A percentile compares a stretch with the other conserved stretches of the same genome.
Conservation (phyloP, 2,329 filamentous ascomycete genomes). For the Stemphylium vesicarium region DNA sequence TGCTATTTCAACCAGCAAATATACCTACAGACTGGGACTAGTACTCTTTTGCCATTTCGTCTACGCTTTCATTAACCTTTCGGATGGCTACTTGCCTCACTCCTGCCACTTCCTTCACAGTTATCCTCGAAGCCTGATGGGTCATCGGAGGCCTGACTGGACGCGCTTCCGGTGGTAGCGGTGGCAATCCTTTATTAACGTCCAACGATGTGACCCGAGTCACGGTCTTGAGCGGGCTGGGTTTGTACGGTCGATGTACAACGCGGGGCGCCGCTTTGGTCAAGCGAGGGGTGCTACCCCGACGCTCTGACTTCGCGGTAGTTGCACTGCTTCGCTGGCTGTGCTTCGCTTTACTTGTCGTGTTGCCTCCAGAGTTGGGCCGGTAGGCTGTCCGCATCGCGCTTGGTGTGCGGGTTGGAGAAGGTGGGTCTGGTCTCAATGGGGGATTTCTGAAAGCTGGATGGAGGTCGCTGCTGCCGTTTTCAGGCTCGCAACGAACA, state of each 20-base stretch:
- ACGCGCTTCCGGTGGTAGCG: slow-evolving; percentile 8
- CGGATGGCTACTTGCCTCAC: no score
- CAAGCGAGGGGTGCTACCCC: not conserved
- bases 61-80: no score
- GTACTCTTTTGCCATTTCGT: no score
- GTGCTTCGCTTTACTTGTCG: not conserved
- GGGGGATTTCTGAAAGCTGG: not conserved
- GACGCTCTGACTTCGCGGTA: not conserved
- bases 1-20: no score
- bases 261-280: not conserved
- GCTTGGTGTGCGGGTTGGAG: not conserved
- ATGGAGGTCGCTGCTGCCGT: not conserved
- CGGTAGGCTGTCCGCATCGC: not conserved
- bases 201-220: not conserved
- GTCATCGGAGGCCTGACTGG: no score
- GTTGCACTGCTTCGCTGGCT: not conserved
- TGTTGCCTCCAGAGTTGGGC: not conserved
- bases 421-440: not conserved
- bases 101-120: no score
- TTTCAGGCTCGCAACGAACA: not conserved
- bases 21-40: no score
- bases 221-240: slow-evolving; percentile 5
- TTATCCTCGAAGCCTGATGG: no score
- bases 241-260: slow-evolving; percentile 10
- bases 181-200: slow-evolving; percentile 16